Evolutionary conservation across 768 basidiomycete species (phyloP).

Genomic region (Amanita muscaria): DNA sequence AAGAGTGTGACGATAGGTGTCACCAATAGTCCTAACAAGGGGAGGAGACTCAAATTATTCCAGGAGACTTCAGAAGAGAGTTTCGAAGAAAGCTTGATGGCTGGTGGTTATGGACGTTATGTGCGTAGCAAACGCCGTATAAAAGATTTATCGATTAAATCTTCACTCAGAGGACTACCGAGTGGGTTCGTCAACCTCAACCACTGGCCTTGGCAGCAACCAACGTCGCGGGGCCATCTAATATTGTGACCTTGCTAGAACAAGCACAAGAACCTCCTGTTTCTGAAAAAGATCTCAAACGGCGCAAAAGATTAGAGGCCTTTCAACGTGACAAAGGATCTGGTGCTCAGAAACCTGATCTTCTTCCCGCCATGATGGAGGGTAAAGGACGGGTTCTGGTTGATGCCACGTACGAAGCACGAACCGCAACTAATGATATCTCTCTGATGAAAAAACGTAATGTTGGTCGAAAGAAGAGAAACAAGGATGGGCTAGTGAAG

Average conservation of each 20-base stretch:
- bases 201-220: conserved; percentile 34
- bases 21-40: conserved; percentile 62
- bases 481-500: conserved; percentile 27
- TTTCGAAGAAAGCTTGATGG: conserved; percentile 79
- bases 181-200: conserved; percentile 53
- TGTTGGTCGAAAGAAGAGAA: conserved; percentile 41
- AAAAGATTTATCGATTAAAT: not conserved
- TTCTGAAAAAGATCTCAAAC: conserved; percentile 56
- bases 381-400: conserved; percentile 67
- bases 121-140: conserved; percentile 31
- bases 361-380: conserved; percentile 58
- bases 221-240: conserved; percentile 32
- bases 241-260: conserved; percentile 33
- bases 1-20: conserved; percentile 41
- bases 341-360: conserved; percentile 26
- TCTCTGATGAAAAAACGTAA: conserved; percentile 31
- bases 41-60: conserved; percentile 64
- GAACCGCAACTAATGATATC: conserved; percentile 20
- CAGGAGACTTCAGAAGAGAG: conserved; percentile 80
- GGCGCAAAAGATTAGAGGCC: conserved; percentile 59
- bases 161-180: conserved; percentile 38
- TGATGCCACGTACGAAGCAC: conserved; percentile 39
- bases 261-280: conserved; percentile 29
- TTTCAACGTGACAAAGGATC: conserved; percentile 39
- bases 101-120: conserved; percentile 72